These are phyloP conservation scores for Dipodascus geniculatus DNA, from an alignment of 805 yeast genomes.

Conservation along the genomic window DNA sequence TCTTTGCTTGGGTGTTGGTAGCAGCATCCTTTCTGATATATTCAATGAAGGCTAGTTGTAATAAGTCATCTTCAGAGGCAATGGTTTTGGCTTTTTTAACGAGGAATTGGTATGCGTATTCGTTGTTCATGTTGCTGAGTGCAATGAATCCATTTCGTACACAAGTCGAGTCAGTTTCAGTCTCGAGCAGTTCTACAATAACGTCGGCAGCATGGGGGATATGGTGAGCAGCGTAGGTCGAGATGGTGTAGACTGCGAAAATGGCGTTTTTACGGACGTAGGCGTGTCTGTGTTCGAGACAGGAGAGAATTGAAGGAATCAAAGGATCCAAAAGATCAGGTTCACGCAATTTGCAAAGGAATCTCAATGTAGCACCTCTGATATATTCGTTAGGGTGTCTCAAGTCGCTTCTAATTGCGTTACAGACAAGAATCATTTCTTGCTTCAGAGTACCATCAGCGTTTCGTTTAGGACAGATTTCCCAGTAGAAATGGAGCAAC, in stretches of 20 bases:
- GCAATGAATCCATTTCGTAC: constrained; percentile 92
- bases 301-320: constrained; percentile 82
- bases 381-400: constrained; percentile 97
- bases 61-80: constrained; percentile 60
- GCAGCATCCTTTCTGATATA: constrained; percentile 78
- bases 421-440: constrained; percentile 97
- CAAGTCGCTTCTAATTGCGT: constrained; percentile 92
- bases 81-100: constrained; percentile 55
- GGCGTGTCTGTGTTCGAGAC: constrained; percentile 93
- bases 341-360: constrained; percentile 80
- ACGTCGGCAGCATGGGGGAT: constrained; percentile 94
- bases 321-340: constrained; percentile 90
- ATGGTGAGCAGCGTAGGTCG: constrained; percentile 70
- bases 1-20: constrained; percentile 48
- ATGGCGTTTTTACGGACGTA: constrained; percentile 96
- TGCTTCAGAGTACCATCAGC: constrained; percentile 85
- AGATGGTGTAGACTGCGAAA: constrained; percentile 76
- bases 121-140: constrained; percentile 70
- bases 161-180: constrained; percentile 88
- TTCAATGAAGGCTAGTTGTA: constrained; percentile 84
- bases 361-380: constrained; percentile 90
- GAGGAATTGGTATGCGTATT: constrained; percentile 69
- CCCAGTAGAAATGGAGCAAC: constrained; percentile 93
- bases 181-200: constrained; percentile 55
- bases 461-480: constrained; percentile 87